These are phyloP conservation scores for Carex arenaria DNA, from an alignment of 202 grass and related monocot species.

Conservation along the genomic window DNA sequence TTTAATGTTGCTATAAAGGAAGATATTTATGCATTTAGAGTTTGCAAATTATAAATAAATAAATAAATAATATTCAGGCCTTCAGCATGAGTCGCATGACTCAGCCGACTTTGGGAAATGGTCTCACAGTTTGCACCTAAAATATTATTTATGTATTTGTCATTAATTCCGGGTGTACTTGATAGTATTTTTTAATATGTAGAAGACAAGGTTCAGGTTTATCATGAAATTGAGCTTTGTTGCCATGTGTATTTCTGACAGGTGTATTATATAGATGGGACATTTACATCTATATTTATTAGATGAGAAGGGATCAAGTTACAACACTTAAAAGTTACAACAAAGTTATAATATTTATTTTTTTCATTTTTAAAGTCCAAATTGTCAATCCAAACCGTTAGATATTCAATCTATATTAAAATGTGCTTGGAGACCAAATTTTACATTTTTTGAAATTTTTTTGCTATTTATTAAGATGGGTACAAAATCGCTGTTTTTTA, in stretches of 20 bases:
- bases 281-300: not conserved
- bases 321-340: too few species aligned
- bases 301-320: too few species aligned
- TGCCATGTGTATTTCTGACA: not conserved
- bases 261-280: not conserved
- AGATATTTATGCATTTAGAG: constrained; percentile 13
- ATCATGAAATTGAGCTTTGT: not conserved
- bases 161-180: not conserved
- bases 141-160: not conserved
- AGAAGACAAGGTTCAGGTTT: constrained; percentile 4
- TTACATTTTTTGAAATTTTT: too few species aligned
- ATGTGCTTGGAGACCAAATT: too few species aligned
- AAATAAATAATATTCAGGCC: not conserved
- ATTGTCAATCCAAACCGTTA: too few species aligned
- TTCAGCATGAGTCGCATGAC: not conserved
- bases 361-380: too few species aligned
- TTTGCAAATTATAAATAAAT: constrained; percentile 9
- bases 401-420: too few species aligned
- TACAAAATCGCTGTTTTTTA: too few species aligned
- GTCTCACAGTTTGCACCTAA: not conserved
- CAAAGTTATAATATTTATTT: too few species aligned
- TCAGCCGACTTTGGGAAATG: constrained; percentile 22
- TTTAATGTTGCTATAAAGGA: constrained; percentile 13
- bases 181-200: not conserved
- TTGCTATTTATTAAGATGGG: too few species aligned